Evolutionary conservation across 163 green algal genomes (phyloP).

Genomic region (Botryococcus braunii): DNA sequence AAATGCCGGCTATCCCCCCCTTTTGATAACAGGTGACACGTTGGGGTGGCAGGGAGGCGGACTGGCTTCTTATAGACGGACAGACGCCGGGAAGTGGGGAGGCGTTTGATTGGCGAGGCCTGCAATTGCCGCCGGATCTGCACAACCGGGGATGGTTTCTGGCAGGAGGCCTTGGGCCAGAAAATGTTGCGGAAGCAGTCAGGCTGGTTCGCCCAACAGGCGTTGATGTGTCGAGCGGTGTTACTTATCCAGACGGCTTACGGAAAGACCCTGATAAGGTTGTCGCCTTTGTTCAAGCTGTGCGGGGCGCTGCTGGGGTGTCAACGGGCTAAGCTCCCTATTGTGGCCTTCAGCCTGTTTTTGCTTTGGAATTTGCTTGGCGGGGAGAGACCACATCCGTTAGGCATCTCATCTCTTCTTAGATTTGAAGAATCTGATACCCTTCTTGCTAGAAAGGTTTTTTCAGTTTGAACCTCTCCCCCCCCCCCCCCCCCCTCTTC

Average conservation of each 20-base stretch:
- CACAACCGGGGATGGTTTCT: conserved; percentile 58
- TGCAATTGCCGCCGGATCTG: conserved; percentile 29
- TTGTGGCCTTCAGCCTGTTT: too few species aligned
- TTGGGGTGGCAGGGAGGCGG: conserved; percentile 29
- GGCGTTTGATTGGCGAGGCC: conserved; percentile 50
- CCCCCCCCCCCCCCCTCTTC: too few species aligned
- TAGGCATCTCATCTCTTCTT: too few species aligned
- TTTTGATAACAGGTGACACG: too few species aligned
- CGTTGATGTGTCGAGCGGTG: conserved; percentile 78
- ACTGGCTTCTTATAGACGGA: conserved; percentile 74
- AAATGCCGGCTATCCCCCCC: too few species aligned
- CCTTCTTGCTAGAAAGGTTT: too few species aligned
- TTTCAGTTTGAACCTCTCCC: too few species aligned
- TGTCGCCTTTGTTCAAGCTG: conserved; percentile 29
- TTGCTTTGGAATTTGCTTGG: too few species aligned
- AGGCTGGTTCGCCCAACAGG: conserved; percentile 32
- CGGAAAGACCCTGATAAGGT: conserved; percentile 47
- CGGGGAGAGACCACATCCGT: too few species aligned
- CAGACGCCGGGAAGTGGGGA: conserved; percentile 61
- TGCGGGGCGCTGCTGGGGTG: neutral
- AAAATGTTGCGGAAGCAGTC: conserved; percentile 66
- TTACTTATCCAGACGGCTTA: conserved; percentile 57
- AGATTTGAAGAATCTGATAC: too few species aligned
- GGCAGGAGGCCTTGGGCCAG: conserved; percentile 59
- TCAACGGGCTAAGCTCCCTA: too few species aligned